Evolutionary conservation across 1,139 yeast species (phyloP).

Genomic region (Saccharomyces pastorianus): DNA sequence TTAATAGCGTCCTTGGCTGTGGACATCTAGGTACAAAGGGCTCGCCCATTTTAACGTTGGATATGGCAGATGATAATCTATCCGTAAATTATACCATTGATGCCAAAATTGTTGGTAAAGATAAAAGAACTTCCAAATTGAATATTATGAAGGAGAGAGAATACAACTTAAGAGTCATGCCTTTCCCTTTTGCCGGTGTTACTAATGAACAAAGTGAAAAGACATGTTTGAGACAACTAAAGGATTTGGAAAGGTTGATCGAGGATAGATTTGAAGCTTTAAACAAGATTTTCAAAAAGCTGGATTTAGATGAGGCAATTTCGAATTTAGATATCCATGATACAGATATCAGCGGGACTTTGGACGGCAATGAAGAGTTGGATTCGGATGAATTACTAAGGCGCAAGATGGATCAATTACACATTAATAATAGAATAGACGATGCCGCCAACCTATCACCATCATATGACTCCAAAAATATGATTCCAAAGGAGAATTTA

Average conservation of each 20-base stretch:
- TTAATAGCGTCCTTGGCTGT: slow-evolving; percentile 34
- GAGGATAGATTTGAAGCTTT: slow-evolving; percentile 20
- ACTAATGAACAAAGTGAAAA: slow-evolving; percentile 1
- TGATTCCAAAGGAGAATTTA: slow-evolving; percentile 8
- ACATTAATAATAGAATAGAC: slow-evolving; percentile 17
- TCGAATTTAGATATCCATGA: slow-evolving; percentile 18
- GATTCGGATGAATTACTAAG: slow-evolving; percentile 17
- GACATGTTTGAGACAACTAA: slow-evolving; percentile 15
- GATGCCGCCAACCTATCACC: slow-evolving; percentile 9
- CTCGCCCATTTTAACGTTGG: slow-evolving; percentile 34
- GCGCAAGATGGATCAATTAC: slow-evolving; percentile 21
- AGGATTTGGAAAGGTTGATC: slow-evolving; percentile 13
- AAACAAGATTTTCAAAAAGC: slow-evolving; percentile 14
- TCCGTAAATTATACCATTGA: slow-evolving; percentile 32
- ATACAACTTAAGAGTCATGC: slow-evolving; percentile 32
- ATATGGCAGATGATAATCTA: slow-evolving; percentile 26
- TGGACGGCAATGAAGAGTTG: slow-evolving; percentile 13
- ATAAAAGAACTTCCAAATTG: slow-evolving; percentile 15
- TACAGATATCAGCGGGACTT: slow-evolving; percentile 18
- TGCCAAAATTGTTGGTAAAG: slow-evolving; percentile 28
- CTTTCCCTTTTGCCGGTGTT: slow-evolving; percentile 29
- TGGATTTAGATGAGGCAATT: slow-evolving; percentile 15
- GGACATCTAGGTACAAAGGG: slow-evolving; percentile 36
- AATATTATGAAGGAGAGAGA: slow-evolving; percentile 27
- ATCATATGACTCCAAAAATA: slow-evolving; percentile 14